phyloP scores from a whole-genome alignment of 2,329 filamentous ascomycete species.

The Alternaria novae-zelandiae region DNA sequence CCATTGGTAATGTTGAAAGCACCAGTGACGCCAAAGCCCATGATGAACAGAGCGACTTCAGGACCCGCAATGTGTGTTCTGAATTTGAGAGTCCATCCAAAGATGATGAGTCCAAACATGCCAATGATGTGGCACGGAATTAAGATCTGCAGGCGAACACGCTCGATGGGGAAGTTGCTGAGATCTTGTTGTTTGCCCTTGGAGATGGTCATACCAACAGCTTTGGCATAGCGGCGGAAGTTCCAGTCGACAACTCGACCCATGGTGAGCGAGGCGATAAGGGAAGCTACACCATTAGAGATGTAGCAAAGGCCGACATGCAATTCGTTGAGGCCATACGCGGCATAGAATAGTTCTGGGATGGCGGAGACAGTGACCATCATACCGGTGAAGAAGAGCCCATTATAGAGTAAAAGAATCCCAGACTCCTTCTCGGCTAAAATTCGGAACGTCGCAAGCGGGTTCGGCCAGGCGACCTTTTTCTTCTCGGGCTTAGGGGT shows the following conservation, averaged over 20 bases:
- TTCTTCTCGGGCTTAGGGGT: constrained; percentile 14
- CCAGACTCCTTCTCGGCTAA: constrained; percentile 40
- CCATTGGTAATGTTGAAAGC: constrained; percentile 53
- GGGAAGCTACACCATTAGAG: constrained; percentile 33
- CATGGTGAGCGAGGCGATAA: constrained; percentile 36
- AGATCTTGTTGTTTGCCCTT: constrained; percentile 63
- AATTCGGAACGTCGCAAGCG: constrained; percentile 36
- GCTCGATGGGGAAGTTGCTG: constrained; percentile 58
- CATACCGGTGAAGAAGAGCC: constrained; percentile 43
- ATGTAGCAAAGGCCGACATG: constrained; percentile 42
- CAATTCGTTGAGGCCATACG: constrained; percentile 39
- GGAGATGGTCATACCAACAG: constrained; percentile 66
- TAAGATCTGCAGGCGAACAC: constrained; percentile 51
- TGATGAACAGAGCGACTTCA: constrained; percentile 59
- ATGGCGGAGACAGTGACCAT: constrained; percentile 37
- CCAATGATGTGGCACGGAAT: constrained; percentile 45
- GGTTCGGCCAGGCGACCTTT: constrained; percentile 35
- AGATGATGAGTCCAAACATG: constrained; percentile 44
- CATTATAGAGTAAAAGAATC: constrained; percentile 40
- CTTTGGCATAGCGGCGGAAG: constrained; percentile 70
- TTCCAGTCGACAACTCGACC: constrained; percentile 69
- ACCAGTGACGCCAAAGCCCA: constrained; percentile 64
- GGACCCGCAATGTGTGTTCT: constrained; percentile 50
- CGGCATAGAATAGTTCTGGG: constrained; percentile 34
- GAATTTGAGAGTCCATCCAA: constrained; percentile 52